A percentile compares a stretch with the other conserved stretches of the same genome.
Conservation (phyloP, 805 yeast species). For the Candida tammaniensis region DNA sequence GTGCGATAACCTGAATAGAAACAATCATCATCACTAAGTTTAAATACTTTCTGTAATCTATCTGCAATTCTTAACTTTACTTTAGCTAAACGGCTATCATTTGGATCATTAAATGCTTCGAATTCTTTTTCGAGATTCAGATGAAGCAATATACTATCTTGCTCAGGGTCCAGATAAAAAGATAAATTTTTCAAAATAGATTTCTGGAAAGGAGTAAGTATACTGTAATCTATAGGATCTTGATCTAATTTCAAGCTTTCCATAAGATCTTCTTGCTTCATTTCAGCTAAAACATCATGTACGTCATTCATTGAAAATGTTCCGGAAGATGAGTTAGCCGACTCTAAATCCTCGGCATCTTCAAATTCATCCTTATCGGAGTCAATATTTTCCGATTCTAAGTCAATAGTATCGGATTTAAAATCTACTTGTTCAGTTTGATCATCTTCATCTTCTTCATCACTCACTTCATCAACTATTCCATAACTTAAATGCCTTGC, state of each 20-base stretch:
- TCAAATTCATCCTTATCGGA: conserved; percentile 4
- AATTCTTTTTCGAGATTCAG: conserved; percentile 11
- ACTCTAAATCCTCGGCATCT: conserved; percentile 5
- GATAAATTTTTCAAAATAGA: conserved; percentile 26
- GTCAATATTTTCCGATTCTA: conserved; percentile 2
- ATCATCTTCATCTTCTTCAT: conserved; percentile 5
- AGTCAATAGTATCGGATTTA: conserved; percentile 3
- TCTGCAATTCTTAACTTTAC: conserved; percentile 30
- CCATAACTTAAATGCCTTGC: conserved; percentile 6
- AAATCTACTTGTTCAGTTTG: conserved; percentile 8
- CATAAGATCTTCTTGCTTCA: too few relatives aligned
- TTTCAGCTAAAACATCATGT: too few relatives aligned
- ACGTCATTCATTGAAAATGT: too few relatives aligned
- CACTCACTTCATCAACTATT: conserved; percentile 1
- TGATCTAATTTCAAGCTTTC: conserved; percentile 8
- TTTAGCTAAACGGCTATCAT: conserved; percentile 11
- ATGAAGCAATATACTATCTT: conserved; percentile 8
- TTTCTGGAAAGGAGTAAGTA: conserved; percentile 11
- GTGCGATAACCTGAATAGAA: conserved; percentile 63
- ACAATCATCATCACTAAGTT: conserved; percentile 52
- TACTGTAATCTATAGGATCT: conserved; percentile 4
- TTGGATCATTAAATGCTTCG: conserved; percentile 8
- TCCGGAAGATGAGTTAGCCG: too few relatives aligned
- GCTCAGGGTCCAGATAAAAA: conserved; percentile 12
- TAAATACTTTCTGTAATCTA: conserved; percentile 35